Evolutionary conservation across 2,329 filamentous ascomycete species (phyloP), one percentile per base, ranked within the genome.

Genomic region (Aspergillus pseudonomiae): DNA sequence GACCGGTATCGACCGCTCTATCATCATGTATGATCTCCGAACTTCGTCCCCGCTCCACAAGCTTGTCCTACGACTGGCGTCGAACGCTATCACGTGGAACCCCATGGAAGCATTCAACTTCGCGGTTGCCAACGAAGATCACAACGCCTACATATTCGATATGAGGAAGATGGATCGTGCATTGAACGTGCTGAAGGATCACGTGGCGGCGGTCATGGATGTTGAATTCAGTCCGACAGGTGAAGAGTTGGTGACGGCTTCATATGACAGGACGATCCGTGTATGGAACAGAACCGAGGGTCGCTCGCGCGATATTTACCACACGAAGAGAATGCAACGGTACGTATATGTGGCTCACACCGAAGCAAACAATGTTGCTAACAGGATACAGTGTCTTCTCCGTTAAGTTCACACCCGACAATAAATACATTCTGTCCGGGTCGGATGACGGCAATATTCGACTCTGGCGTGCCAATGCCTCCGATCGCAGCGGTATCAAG

Each of bases 41-140:
- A 97, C 94, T 14, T 90, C 89, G 6, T 92, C 89, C 43, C 92
- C 95, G 12, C 83, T 98, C 21, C 86, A 91, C 67, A 94, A 94
- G 74, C 90, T 91, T 0, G 85, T 93, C 14, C 86, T 98, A 68
- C 91, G 87, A 59, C 90, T 99, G 69, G 88, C 93, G 43, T 91
- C 88, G 63, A 97, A 97, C 80, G 86, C 89, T 56, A 85, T 97
- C 59, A 86, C 91, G 50, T 99, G 94, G 93, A 97, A 97, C 70
- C 95, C 95, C 0, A 95, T 97, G 90, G 94, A 97, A 78, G 91
- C 93, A 9, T 96, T 96, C 84, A 97, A 98, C 80, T 90, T 98
- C 74, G 94, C 93, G 19, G 89, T 94, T 34, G 95, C 92, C 14
- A 96, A 91, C 70, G 95, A 99, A 82, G 95, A 98, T 74, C 94